Conservation (phyloP, 768 basidiomycete species). For the Serendipita sp. region DNA sequence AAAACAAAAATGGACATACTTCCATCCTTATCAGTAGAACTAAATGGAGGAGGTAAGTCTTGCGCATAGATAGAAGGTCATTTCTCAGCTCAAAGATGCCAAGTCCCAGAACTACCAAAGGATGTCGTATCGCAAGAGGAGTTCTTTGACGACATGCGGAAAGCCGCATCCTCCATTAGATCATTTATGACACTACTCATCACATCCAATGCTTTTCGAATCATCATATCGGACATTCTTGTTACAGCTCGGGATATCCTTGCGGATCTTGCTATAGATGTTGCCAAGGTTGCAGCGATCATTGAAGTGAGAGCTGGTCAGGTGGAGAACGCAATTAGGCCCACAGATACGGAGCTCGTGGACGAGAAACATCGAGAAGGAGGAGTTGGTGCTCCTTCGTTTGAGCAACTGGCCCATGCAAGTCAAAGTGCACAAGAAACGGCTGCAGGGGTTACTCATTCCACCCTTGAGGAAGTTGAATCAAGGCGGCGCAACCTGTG, state of each 20-base stretch:
- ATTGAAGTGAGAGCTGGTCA: slow-evolving; percentile 11
- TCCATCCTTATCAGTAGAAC: background rate
- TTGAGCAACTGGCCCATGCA: background rate
- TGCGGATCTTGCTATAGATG: slow-evolving; percentile 12
- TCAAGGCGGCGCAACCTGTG: background rate
- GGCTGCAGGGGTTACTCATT: background rate
- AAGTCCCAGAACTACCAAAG: slow-evolving; percentile 4
- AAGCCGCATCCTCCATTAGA: slow-evolving; percentile 9
- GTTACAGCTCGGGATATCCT: slow-evolving; percentile 13
- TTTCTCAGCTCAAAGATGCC: background rate
- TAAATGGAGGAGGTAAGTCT: background rate
- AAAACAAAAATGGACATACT: slow-evolving; percentile 10
- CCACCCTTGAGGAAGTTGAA: background rate
- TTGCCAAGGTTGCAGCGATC: slow-evolving; percentile 9
- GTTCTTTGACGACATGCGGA: slow-evolving; percentile 9
- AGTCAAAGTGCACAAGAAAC: background rate
- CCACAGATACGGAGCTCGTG: slow-evolving; percentile 6
- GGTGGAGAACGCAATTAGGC: slow-evolving; percentile 11
- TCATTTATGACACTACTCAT: slow-evolving; percentile 10
- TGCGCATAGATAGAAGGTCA: background rate
- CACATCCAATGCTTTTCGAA: slow-evolving; percentile 15
- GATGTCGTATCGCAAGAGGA: slow-evolving; percentile 11
- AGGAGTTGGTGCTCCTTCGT: slow-evolving; percentile 2
- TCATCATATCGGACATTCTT: slow-evolving; percentile 14
- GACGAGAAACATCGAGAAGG: background rate